A percentile compares a stretch with the other conserved stretches of the same genome.
phyloP scores from a whole-genome alignment of 2,329 filamentous ascomycete species.

The Pestalotiopsis sp. region DNA sequence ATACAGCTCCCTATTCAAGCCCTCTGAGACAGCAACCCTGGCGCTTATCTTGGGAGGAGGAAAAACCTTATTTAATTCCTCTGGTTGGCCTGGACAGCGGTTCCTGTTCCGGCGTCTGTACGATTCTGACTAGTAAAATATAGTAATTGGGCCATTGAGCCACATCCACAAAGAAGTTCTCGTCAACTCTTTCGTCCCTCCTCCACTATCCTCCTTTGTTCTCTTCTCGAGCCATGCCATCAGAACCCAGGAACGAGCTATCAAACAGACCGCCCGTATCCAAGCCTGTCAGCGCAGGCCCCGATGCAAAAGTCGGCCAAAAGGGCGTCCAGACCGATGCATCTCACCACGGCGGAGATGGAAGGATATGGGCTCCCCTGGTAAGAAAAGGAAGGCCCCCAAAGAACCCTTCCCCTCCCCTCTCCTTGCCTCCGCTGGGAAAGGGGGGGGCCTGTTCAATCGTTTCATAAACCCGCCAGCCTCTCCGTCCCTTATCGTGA shows the following conservation, averaged over 20 bases:
- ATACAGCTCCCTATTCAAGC: background rate
- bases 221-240: too few relatives aligned
- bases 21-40: background rate
- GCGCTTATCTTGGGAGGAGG: background rate
- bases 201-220: background rate
- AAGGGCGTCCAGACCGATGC: background rate
- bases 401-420: background rate
- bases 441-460: background rate
- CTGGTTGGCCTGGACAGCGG: background rate
- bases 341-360: background rate
- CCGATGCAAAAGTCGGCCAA: background rate
- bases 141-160: background rate
- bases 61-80: background rate
- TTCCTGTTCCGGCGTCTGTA: background rate
- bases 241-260: background rate
- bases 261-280: background rate
- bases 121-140: background rate
- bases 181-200: background rate
- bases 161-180: background rate
- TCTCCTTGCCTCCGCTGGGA: background rate
- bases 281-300: background rate
- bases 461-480: constrained; percentile 8
- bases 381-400: background rate
- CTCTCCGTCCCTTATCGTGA: background rate
- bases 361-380: background rate